Evolutionary conservation across 2,329 filamentous ascomycete species (phyloP), one percentile per base, ranked within the genome.

Genomic region (Trichoderma polysporum): DNA sequence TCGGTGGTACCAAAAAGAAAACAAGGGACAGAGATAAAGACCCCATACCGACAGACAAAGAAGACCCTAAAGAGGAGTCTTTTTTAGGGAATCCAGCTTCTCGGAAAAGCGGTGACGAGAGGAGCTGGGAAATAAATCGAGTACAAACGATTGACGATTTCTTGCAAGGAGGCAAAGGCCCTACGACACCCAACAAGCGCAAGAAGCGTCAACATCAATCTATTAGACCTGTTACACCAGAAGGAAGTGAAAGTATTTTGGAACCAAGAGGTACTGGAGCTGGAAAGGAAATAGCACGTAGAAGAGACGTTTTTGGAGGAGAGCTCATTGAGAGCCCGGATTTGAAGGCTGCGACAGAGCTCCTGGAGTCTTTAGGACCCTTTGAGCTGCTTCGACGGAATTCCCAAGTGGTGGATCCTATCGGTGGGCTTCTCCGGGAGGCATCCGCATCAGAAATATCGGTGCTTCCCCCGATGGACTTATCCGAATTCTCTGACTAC

Each of bases 91-190:
- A 83, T 70, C 74, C 79, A 59, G 74, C 77, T 17, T 72, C 82
- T 29, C 82, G 80, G 81, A 80, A 84, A 71, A 79, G 78, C 27
- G 76, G 77, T 13, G 79, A 83, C 52, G 78, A 77, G 68, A 81
- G 77, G 47, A 66, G 63, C 54, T 66, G 53, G 63, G 71, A 68
- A 39, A 31, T 37, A 35, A 66, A 66, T 54, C 33, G 52, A 60
- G 27, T 15, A 10, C 8, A 33, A 53, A 66, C 37, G 35, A 52
- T 66, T 52, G 54, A 59, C 33, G 63, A 66, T 8, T 66, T 66
- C 37, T 53, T 60, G 53, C 25, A 66, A 19, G 29, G 45, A 41
- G 45, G 45, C 15, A 47, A 50, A 22, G n/a, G 29, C 31, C 33
- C 41, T 35, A 49, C 33, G 54, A 57, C 52, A 22, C 45, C 54